Conservation (phyloP, 768 basidiomycete genomes). For the Asterophora parasitica region DNA sequence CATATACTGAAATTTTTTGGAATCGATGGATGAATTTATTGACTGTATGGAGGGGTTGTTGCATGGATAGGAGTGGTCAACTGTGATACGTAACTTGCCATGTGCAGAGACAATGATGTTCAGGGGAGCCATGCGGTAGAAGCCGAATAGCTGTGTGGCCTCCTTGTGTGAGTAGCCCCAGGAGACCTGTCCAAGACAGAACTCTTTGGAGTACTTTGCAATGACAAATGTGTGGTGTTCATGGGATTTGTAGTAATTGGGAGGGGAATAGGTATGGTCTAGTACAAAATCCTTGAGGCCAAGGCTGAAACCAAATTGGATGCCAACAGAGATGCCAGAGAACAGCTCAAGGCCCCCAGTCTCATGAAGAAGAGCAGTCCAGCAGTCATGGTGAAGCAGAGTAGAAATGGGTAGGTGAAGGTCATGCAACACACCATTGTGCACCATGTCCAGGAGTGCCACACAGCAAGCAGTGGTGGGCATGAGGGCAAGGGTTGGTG, state of each 20-base stretch:
- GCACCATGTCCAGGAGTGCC: constrained; percentile 8
- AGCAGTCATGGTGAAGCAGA: constrained; percentile 10
- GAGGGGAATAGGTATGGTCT: neutral
- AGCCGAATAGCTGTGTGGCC: neutral
- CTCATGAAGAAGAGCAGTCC: constrained; percentile 4
- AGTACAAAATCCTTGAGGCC: constrained; percentile 1
- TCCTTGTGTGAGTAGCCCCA: neutral
- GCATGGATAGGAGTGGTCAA: constrained; percentile 1
- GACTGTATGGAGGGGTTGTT: neutral
- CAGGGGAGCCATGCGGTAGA: constrained; percentile 1
- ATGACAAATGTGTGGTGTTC: neutral
- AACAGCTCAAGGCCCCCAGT: neutral
- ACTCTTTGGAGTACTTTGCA: neutral
- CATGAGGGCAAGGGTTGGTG: neutral
- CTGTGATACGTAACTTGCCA: neutral
- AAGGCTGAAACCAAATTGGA: neutral
- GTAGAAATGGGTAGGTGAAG: constrained; percentile 14
- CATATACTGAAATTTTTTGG: neutral
- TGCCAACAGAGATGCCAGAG: neutral
- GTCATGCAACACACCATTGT: constrained; percentile 3
- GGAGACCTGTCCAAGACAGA: neutral
- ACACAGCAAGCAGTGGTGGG: constrained; percentile 17
- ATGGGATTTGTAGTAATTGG: neutral
- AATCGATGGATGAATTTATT: neutral
- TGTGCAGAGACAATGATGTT: neutral